A percentile compares a stretch with the other conserved stretches of the same genome.
These are phyloP conservation scores for Nakazawaea siamensis DNA, from an alignment of 805 yeast genomes.

Conservation along the genomic window DNA sequence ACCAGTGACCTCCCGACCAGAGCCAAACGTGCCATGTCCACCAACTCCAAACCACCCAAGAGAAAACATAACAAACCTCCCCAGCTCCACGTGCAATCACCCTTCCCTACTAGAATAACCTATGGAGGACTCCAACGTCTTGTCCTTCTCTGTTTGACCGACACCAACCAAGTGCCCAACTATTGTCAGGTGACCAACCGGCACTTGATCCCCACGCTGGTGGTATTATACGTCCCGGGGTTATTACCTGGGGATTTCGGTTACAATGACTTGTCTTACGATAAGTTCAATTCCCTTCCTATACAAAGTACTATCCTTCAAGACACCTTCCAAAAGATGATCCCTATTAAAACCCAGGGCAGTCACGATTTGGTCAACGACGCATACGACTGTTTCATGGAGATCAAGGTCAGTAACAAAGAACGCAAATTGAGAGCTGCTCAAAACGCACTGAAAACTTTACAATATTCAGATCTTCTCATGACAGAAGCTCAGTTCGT, in stretches of 20 bases:
- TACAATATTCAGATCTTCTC: conserved; percentile 43
- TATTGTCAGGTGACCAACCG: conserved; percentile 46
- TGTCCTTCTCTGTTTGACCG: conserved; percentile 33
- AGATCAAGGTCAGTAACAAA: conserved; percentile 46
- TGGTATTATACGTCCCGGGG: conserved; percentile 61
- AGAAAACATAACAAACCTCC: no score
- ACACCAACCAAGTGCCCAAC: conserved; percentile 32
- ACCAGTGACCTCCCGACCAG: no score
- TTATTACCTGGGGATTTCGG: conserved; percentile 40
- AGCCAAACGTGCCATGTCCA: no score
- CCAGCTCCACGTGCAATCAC: no score
- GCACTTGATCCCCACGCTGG: conserved; percentile 40
- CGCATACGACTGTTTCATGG: conserved; percentile 45
- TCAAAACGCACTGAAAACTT: conserved; percentile 25
- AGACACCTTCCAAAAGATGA: conserved; percentile 27
- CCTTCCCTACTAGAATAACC: no score
- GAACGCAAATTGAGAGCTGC: conserved; percentile 37
- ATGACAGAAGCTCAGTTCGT: conserved; percentile 40
- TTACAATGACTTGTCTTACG: conserved; percentile 7
- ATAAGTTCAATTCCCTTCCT: no score
- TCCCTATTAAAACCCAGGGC: conserved; percentile 62
- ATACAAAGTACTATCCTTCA: no score
- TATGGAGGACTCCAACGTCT: no score
- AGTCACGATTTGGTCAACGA: conserved; percentile 47
- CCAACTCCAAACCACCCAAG: no score